Conservation (phyloP, 805 yeast species). For the Saturnispora diversa region DNA sequence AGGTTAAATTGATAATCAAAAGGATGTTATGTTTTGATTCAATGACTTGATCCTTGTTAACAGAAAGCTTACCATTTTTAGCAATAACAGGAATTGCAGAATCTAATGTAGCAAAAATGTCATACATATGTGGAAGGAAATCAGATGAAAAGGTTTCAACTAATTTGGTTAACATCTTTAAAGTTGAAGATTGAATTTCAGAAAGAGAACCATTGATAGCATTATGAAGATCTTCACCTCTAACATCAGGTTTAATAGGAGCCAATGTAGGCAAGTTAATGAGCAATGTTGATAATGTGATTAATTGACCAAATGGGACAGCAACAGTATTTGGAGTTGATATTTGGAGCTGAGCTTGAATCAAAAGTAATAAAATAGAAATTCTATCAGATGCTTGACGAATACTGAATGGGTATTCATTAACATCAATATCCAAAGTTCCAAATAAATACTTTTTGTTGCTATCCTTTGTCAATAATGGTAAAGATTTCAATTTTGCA, state of each 20-base stretch:
- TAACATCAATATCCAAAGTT: slow-evolving; percentile 50
- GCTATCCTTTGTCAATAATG: slow-evolving; percentile 16
- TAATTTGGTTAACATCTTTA: slow-evolving; percentile 34
- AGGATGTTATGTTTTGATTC: slow-evolving; percentile 28
- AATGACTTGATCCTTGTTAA: slow-evolving; percentile 29
- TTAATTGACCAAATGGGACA: slow-evolving; percentile 54
- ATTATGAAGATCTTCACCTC: slow-evolving; percentile 42
- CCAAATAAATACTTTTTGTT: slow-evolving; percentile 32
- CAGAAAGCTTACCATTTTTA: slow-evolving; percentile 32
- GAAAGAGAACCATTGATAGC: slow-evolving; percentile 37
- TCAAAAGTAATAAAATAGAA: slow-evolving; percentile 36
- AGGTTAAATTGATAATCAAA: slow-evolving; percentile 25
- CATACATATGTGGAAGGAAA: slow-evolving; percentile 38
- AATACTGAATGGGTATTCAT: slow-evolving; percentile 41
- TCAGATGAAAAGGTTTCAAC: slow-evolving; percentile 32
- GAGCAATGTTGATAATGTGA: slow-evolving; percentile 48
- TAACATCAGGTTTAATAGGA: slow-evolving; percentile 50
- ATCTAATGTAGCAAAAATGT: slow-evolving; percentile 49
- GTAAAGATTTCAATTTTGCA: slow-evolving; percentile 35
- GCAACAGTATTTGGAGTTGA: slow-evolving; percentile 44
- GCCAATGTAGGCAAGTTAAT: slow-evolving; percentile 35
- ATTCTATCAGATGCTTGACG: slow-evolving; percentile 46
- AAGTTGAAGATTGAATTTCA: slow-evolving; percentile 38
- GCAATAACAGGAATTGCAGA: slow-evolving; percentile 47
- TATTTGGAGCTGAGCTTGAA: slow-evolving; percentile 39